A percentile compares a stretch with the other conserved stretches of the same genome.
Evolutionary conservation across 148 eudicot species (phyloP).

Genomic region (Beta vulgaris): DNA sequence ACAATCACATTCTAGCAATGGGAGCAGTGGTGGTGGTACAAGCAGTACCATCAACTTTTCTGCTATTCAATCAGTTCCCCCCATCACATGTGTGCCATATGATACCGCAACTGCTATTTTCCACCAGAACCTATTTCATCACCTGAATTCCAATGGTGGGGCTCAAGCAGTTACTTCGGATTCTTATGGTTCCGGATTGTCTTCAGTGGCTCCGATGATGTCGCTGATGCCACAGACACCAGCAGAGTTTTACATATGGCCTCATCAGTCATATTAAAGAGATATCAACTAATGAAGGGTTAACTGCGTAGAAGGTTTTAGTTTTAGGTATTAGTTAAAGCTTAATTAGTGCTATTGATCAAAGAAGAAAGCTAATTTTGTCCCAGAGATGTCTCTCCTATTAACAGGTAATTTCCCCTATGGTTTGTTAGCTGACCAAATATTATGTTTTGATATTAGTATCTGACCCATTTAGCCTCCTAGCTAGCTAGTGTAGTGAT

Average conservation of each 20-base stretch:
- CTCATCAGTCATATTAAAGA: constrained; percentile 62
- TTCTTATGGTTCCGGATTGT: constrained; percentile 20
- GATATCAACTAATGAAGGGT: neutral
- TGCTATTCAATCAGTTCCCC: constrained; percentile 38
- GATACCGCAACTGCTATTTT: constrained; percentile 44
- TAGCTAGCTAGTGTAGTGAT: constrained; percentile 27
- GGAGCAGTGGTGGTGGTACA: constrained; percentile 27
- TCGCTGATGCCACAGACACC: constrained; percentile 48
- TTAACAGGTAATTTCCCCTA: constrained; percentile 19
- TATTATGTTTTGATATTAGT: constrained; percentile 10
- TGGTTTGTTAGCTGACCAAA: constrained; percentile 20
- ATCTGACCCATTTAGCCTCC: constrained; percentile 29
- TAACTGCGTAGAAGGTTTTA: neutral
- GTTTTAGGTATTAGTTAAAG: constrained; percentile 10
- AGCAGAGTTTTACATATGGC: constrained; percentile 77
- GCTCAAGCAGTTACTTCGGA: constrained; percentile 29
- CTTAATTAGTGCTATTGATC: constrained; percentile 30
- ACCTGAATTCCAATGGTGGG: constrained; percentile 34
- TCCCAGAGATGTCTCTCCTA: constrained; percentile 23
- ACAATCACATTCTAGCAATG: constrained; percentile 26
- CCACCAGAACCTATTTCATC: constrained; percentile 59
- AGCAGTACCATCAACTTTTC: constrained; percentile 52
- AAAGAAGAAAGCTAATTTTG: constrained; percentile 39
- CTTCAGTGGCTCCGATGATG: constrained; percentile 31
- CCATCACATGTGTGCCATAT: constrained; percentile 56